Percentiles rank a stretch among this genome's conserved stretches.
Conservation (phyloP, 139 green algal species). For the Micractinium conductrix region DNA sequence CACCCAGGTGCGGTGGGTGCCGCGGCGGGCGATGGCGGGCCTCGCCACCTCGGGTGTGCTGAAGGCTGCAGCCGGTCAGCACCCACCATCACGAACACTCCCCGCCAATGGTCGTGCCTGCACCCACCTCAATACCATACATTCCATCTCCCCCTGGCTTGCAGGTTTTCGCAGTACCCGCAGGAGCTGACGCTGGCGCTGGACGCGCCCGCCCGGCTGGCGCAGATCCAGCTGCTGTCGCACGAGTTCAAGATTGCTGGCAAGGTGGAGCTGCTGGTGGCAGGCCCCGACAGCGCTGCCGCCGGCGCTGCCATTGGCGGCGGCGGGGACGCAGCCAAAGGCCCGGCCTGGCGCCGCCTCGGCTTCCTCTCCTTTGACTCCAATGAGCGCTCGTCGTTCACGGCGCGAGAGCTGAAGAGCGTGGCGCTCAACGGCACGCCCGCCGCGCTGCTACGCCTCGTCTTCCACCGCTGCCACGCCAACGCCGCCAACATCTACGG, state of each 20-base stretch:
- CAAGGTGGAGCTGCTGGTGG: slow-evolving; percentile 85
- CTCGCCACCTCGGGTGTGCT: not conserved
- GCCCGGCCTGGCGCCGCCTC: slow-evolving; percentile 75
- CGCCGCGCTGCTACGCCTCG: slow-evolving; percentile 70
- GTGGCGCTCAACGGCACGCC: slow-evolving; percentile 54
- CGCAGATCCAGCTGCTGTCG: slow-evolving; percentile 92
- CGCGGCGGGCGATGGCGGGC: not conserved
- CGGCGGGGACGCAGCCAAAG: slow-evolving; percentile 9
- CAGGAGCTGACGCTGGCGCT: slow-evolving; percentile 83
- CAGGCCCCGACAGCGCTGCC: slow-evolving; percentile 19
- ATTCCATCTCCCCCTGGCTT: no score
- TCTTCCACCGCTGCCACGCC: slow-evolving; percentile 84
- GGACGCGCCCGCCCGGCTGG: slow-evolving; percentile 69
- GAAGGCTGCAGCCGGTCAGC: no score
- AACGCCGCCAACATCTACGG: slow-evolving; percentile 94
- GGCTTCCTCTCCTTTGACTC: slow-evolving; percentile 90
- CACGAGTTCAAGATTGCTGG: slow-evolving; percentile 96
- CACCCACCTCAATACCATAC: no score
- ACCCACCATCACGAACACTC: not conserved
- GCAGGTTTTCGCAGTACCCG: slow-evolving; percentile 85
- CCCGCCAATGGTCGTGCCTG: no score
- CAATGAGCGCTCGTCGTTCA: slow-evolving; percentile 85
- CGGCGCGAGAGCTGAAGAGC: slow-evolving; percentile 92
- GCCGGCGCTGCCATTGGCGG: not conserved
- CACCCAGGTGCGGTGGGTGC: slow-evolving; percentile 62